Base-by-base conservation (phyloP, 1,284 basidiomycete species). In the Malassezia cuniculi region DNA sequence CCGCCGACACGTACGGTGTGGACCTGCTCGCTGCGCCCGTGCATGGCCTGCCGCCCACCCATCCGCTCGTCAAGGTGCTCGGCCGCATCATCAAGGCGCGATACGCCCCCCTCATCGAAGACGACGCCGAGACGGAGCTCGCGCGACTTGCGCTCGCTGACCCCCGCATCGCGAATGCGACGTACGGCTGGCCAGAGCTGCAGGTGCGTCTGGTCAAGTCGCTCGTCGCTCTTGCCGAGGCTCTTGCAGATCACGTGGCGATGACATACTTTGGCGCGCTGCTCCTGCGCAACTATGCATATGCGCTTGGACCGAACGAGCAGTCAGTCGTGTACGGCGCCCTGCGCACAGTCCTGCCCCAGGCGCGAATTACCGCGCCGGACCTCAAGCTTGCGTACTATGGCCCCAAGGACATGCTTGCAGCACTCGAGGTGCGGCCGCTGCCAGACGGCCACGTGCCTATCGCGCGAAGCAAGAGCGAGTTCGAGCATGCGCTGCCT, bases 201-300 rank as follows among this genome's bases (percentile, higher is more conserved):
- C 89, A 94, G 69, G 76, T 90, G 21, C 84, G 84, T 21, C 78
- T 90, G 21, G 74, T 95, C 25, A 78, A 86, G 32, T 89, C 95
- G 61, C 83, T 85, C 0, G 80, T 94, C 22, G 78, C 81, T 0
- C 78, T 94, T 8, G 82, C 85, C 4, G 86, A 95, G 68, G 77
- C 83, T 12, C 70, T 95, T n/a, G 83, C 85, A 42, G 85, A 87
- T 82, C 42, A 52, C 43, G 74, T 71, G 6, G 41, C 45, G 5
- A 54, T 54, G 40, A 43, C 42, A 0, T 52, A 53, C 30, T 51
- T 57, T 31, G 50, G 43, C 8, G 39, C 48, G 4, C 45, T 58
- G 11, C 47, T 59, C 7, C 40, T 55, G 9, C 46, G 52, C 6
- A 41, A 55, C 25, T 63, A 52, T 20, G 43, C 47, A 14, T 10